Percentiles rank a stretch among this genome's conserved stretches.
Conservation (phyloP, 805 yeast species). For the Candida methanosorbosa region DNA sequence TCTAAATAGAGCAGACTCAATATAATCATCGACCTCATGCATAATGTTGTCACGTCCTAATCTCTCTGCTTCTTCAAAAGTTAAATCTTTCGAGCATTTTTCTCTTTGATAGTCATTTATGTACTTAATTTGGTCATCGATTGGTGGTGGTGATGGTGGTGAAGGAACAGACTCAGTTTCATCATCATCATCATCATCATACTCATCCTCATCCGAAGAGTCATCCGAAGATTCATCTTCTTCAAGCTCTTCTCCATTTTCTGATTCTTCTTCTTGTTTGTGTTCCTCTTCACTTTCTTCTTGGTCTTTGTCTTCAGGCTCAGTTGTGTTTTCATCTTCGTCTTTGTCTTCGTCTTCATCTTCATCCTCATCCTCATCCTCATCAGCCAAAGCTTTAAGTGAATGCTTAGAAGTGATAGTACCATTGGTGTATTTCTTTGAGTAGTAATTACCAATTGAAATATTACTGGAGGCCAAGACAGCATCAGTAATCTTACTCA, state of each 20-base stretch:
- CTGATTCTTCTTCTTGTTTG: not conserved
- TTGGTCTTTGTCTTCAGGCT: not conserved
- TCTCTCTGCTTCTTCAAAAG: constrained; percentile 11
- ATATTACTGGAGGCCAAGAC: no score
- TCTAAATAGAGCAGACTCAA: not conserved
- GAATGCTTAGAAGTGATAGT: no score
- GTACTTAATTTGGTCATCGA: constrained; percentile 1
- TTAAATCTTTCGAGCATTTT: not conserved
- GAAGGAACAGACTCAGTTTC: not conserved
- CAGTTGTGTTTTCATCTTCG: not conserved
- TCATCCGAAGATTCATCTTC: constrained; percentile 1
- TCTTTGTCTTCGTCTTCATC: constrained; percentile 1
- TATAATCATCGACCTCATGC: not conserved
- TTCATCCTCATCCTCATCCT: not conserved
- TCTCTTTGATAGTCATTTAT: constrained; percentile 2
- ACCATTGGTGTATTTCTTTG: no score
- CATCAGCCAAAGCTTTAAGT: no score
- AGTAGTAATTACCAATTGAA: no score
- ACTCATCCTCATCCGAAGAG: constrained; percentile 1
- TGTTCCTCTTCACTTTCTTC: not conserved
- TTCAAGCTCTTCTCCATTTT: not conserved
- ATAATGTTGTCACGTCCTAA: constrained; percentile 5
- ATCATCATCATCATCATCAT: not conserved
- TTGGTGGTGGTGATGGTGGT: not conserved
- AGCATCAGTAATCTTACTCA: no score